Conservation (phyloP, 1,284 basidiomycete species). For the Microbotryum violaceum region DNA sequence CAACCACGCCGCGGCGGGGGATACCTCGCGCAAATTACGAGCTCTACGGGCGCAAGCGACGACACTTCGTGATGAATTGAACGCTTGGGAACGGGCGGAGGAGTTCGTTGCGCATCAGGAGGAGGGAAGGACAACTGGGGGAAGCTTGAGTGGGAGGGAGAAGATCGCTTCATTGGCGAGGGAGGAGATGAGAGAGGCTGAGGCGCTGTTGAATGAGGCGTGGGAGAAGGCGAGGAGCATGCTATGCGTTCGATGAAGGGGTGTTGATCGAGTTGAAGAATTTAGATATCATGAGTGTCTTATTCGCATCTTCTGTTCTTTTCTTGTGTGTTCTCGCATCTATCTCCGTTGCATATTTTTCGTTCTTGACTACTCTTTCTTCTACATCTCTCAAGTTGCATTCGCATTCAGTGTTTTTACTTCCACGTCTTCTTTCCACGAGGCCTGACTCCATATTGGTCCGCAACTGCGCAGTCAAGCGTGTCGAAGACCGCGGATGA, state of each 20-base stretch:
- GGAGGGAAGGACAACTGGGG: not conserved
- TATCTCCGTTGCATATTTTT: no score
- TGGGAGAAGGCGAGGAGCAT: constrained; percentile 41
- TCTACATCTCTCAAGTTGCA: no score
- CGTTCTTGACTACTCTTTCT: no score
- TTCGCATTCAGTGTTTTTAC: no score
- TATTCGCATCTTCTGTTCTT: no score
- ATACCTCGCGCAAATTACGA: constrained; percentile 20
- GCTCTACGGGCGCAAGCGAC: constrained; percentile 18
- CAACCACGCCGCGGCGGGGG: constrained; percentile 11
- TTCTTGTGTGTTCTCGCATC: no score
- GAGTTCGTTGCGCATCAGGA: constrained; percentile 7
- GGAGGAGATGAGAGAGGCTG: not conserved
- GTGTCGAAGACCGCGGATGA: no score
- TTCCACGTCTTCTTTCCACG: no score
- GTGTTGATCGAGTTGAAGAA: no score
- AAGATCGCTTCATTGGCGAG: not conserved
- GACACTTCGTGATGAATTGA: constrained; percentile 10
- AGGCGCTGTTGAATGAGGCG: constrained; percentile 38
- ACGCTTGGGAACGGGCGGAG: constrained; percentile 2
- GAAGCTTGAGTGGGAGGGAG: not conserved
- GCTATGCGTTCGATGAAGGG: constrained; percentile 29
- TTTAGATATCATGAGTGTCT: no score
- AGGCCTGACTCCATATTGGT: no score
- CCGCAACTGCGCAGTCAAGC: no score